These are phyloP conservation scores for Gaultheria prostrata DNA, from an alignment of 148 eudicot genomes.

Conservation along the genomic window DNA sequence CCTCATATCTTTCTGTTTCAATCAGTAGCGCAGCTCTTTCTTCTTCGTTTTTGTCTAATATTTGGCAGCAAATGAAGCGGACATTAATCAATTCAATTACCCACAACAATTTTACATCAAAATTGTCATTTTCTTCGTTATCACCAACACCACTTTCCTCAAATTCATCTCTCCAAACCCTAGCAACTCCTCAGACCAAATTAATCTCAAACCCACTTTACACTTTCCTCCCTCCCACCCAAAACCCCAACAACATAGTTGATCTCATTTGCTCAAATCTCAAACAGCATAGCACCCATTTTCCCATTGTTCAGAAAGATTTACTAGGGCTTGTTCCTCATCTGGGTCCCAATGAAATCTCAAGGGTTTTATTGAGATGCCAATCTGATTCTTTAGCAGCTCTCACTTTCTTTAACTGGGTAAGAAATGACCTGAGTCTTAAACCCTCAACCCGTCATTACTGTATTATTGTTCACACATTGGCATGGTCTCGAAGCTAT, in stretches of 20 bases:
- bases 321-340: conserved; percentile 48
- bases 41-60: neutral
- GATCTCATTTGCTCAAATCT: conserved; percentile 51
- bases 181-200: conserved; percentile 21
- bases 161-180: conserved; percentile 28
- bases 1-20: neutral
- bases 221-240: conserved; percentile 56
- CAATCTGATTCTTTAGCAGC: conserved; percentile 66
- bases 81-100: neutral
- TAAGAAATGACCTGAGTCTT: conserved; percentile 55
- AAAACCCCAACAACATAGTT: conserved; percentile 70
- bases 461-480: conserved; percentile 61
- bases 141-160: neutral
- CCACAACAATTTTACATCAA: neutral
- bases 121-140: conserved; percentile 1
- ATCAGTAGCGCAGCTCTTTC: neutral
- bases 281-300: conserved; percentile 28
- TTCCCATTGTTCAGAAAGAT: conserved; percentile 26
- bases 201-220: conserved; percentile 58
- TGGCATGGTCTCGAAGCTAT: conserved; percentile 63
- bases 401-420: conserved; percentile 75
- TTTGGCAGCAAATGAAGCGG: conserved; percentile 13
- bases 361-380: conserved; percentile 76
- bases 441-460: conserved; percentile 42
- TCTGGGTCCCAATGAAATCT: conserved; percentile 53